phyloP scores from a whole-genome alignment of 345 rosid genomes.

The Aquilaria sinensis region DNA sequence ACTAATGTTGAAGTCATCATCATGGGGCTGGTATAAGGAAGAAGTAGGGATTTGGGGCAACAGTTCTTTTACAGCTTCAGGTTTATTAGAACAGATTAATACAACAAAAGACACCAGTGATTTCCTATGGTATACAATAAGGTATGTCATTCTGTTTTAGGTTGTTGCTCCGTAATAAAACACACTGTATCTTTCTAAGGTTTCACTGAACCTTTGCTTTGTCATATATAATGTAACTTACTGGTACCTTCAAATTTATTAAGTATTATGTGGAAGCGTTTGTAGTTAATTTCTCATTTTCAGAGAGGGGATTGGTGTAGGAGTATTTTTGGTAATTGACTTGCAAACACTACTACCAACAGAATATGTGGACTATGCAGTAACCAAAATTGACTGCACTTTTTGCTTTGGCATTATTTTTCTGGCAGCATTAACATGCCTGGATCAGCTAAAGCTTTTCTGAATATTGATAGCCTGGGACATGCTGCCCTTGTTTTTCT shows the following conservation, averaged over 20 bases:
- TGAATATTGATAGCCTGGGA: conserved; percentile 45
- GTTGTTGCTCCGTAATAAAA: background rate
- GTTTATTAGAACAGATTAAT: conserved; percentile 51
- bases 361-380: too few relatives aligned
- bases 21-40: conserved; percentile 57
- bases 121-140: conserved; percentile 55
- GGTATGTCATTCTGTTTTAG: conserved; percentile 21
- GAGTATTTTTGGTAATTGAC: too few relatives aligned
- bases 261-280: too few relatives aligned
- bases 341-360: too few relatives aligned
- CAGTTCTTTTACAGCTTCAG: conserved; percentile 32
- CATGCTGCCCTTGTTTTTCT: conserved; percentile 59
- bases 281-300: too few relatives aligned
- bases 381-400: too few relatives aligned
- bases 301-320: too few relatives aligned
- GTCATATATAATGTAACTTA: too few relatives aligned
- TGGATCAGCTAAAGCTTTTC: conserved; percentile 14
- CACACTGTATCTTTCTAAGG: too few relatives aligned
- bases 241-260: too few relatives aligned
- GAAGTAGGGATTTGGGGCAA: conserved; percentile 43
- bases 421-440: conserved; percentile 30
- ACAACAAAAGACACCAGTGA: conserved; percentile 54
- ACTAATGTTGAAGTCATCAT: conserved; percentile 17
- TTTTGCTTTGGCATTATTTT: too few relatives aligned
- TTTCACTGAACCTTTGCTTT: too few relatives aligned